These are phyloP conservation scores for Paradendryphiella salina DNA, from an alignment of 2,329 filamentous ascomycete genomes.

Conservation along the genomic window DNA sequence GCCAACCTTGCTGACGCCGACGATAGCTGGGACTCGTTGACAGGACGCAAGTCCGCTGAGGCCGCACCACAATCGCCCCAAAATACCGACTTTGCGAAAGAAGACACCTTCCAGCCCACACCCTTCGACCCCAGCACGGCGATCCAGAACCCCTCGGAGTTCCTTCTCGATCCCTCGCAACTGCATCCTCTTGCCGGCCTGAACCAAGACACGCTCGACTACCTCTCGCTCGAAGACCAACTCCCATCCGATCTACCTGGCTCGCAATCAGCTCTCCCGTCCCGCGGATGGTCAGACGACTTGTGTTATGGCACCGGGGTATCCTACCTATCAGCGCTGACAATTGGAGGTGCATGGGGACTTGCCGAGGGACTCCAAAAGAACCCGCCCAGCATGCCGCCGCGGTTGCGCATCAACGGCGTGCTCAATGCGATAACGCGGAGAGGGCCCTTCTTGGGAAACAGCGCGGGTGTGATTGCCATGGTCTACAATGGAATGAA, in stretches of 20 bases:
- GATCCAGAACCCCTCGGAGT: slow-evolving; percentile 79
- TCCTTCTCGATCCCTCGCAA: slow-evolving; percentile 85
- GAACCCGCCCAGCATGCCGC: slow-evolving; percentile 70
- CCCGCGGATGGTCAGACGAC: slow-evolving; percentile 96
- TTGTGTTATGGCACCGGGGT: slow-evolving; percentile 96
- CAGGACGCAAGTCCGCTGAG: slow-evolving; percentile 60
- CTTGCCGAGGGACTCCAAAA: slow-evolving; percentile 84
- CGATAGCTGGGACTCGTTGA: slow-evolving; percentile 59
- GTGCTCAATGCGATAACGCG: slow-evolving; percentile 93
- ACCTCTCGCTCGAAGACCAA: slow-evolving; percentile 91
- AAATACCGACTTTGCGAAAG: slow-evolving; percentile 40
- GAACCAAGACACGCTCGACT: slow-evolving; percentile 91
- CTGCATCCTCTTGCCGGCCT: slow-evolving; percentile 93
- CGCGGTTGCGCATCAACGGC: slow-evolving; percentile 90
- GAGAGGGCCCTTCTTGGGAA: slow-evolving; percentile 91
- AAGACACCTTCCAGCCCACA: slow-evolving; percentile 56
- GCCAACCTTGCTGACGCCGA: slow-evolving; percentile 3
- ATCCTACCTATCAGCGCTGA: slow-evolving; percentile 86
- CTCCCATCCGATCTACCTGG: slow-evolving; percentile 84
- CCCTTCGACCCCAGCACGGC: slow-evolving; percentile 71
- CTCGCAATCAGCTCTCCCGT: slow-evolving; percentile 84
- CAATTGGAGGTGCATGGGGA: slow-evolving; percentile 88
- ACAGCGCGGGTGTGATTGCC: slow-evolving; percentile 92
- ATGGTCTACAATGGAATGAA: slow-evolving; percentile 87
- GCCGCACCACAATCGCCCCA: slow-evolving; percentile 49